Evolutionary conservation across 163 green algal species (phyloP).

Genomic region (Trebouxia gelatinosa): DNA sequence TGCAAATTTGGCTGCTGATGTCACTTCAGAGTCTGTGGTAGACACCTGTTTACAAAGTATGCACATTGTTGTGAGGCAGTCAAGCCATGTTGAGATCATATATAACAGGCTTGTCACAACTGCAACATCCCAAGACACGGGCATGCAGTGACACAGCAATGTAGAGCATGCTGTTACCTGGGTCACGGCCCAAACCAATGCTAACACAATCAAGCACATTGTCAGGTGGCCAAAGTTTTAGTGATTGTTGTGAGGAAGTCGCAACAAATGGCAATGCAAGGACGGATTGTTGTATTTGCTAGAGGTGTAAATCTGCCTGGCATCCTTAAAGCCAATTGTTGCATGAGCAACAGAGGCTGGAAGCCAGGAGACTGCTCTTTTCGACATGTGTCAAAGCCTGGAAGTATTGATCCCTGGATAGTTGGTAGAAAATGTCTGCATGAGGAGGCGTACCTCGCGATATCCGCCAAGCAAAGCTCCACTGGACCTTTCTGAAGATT

Average conservation of each 20-base stretch:
- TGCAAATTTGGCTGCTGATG: slow-evolving; percentile 35
- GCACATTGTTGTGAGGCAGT: not conserved
- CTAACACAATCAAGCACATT: not conserved
- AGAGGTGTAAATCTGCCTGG: too few species aligned
- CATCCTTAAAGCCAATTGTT: too few species aligned
- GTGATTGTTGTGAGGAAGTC: too few species aligned
- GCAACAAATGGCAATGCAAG: too few species aligned
- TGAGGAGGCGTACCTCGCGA: not conserved
- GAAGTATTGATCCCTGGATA: not conserved
- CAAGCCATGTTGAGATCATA: not conserved
- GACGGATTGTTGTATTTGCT: too few species aligned
- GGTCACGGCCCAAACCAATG: not conserved
- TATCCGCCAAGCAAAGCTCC: slow-evolving; percentile 22
- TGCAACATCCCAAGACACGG: not conserved
- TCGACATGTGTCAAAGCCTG: not conserved
- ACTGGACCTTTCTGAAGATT: slow-evolving; percentile 19
- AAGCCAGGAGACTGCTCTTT: not conserved
- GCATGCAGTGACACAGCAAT: not conserved
- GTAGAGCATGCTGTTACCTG: not conserved
- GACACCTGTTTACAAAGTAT: not conserved
- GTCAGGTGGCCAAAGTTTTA: too few species aligned
- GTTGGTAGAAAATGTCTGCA: not conserved
- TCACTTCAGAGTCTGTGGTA: slow-evolving; percentile 20
- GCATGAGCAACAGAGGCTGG: not conserved
- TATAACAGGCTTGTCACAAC: not conserved